Evolutionary conservation across 1,139 yeast genomes (phyloP).

Genomic region (Suhomyces atakaporum): DNA sequence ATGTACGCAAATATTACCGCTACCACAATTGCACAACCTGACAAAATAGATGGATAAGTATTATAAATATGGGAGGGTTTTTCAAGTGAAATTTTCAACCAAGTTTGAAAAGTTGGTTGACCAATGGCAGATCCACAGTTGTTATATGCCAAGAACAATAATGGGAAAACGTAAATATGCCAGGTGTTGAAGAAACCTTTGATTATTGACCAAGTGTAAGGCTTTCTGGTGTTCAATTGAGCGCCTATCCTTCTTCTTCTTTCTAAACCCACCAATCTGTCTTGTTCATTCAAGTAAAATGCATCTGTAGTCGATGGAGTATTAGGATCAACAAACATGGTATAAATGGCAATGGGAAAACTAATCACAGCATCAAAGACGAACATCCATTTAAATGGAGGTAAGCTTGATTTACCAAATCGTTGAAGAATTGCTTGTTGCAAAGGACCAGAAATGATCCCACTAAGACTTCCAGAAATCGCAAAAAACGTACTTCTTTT

Average conservation of each 20-base stretch:
- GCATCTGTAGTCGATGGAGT: slow-evolving; percentile 42
- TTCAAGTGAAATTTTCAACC: slow-evolving; percentile 48
- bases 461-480: slow-evolving; percentile 43
- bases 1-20: slow-evolving; percentile 41
- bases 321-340: slow-evolving; percentile 38
- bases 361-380: slow-evolving; percentile 41
- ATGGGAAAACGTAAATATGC: slow-evolving; percentile 51
- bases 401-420: slow-evolving; percentile 28
- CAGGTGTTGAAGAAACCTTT: slow-evolving; percentile 47
- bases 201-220: slow-evolving; percentile 40
- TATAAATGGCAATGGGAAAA: slow-evolving; percentile 37
- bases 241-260: slow-evolving; percentile 48
- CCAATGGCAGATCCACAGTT: slow-evolving; percentile 42
- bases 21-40: slow-evolving; percentile 45
- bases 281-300: slow-evolving; percentile 35
- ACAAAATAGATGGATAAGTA: slow-evolving; percentile 47
- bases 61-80: slow-evolving; percentile 44
- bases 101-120: slow-evolving; percentile 53
- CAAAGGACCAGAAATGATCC: slow-evolving; percentile 44
- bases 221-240: slow-evolving; percentile 44
- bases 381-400: slow-evolving; percentile 41
- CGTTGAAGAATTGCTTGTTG: slow-evolving; percentile 33
- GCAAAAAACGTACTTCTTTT: slow-evolving; percentile 53
- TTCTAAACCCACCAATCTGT: slow-evolving; percentile 38
- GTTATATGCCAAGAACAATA: slow-evolving; percentile 51